phyloP scores from a whole-genome alignment of 2,329 filamentous ascomycete genomes.

The Pyricularia pennisetigena region DNA sequence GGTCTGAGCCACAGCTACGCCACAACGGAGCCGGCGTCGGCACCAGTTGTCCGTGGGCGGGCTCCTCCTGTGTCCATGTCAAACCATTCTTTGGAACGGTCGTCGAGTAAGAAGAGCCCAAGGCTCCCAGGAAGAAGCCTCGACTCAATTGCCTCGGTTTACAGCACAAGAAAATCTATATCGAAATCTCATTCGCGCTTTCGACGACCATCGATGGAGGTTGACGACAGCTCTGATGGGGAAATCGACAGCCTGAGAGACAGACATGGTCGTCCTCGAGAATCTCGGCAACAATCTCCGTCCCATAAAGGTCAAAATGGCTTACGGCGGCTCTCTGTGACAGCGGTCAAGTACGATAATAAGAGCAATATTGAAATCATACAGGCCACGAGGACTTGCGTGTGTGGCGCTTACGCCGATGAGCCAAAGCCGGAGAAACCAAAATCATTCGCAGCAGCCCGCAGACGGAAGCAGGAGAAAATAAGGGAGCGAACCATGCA shows the following conservation, averaged over 20 bases:
- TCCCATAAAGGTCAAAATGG: not conserved
- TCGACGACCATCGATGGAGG: not conserved
- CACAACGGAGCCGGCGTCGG: slow-evolving; percentile 1
- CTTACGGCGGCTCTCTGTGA: not conserved
- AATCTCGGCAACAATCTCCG: not conserved
- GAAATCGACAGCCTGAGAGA: not conserved
- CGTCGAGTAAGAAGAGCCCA: not conserved
- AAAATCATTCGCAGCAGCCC: not conserved
- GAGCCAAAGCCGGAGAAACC: not conserved
- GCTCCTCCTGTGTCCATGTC: not conserved
- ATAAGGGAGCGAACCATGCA: not conserved
- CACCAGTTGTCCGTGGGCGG: not conserved
- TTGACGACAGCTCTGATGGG: not conserved
- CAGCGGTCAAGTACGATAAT: not conserved
- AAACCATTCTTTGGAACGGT: not conserved
- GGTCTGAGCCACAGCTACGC: slow-evolving; percentile 17
- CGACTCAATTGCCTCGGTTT: not conserved
- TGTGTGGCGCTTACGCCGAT: not conserved
- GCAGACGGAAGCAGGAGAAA: not conserved
- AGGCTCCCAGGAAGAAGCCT: not conserved
- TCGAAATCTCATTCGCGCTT: not conserved
- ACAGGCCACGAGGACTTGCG: not conserved
- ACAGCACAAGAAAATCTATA: not conserved
- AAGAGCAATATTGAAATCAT: not conserved
- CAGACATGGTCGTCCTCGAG: not conserved